phyloP scores from a whole-genome alignment of 352 stramenopile species.

The Globisporangium heterothallicum region DNA sequence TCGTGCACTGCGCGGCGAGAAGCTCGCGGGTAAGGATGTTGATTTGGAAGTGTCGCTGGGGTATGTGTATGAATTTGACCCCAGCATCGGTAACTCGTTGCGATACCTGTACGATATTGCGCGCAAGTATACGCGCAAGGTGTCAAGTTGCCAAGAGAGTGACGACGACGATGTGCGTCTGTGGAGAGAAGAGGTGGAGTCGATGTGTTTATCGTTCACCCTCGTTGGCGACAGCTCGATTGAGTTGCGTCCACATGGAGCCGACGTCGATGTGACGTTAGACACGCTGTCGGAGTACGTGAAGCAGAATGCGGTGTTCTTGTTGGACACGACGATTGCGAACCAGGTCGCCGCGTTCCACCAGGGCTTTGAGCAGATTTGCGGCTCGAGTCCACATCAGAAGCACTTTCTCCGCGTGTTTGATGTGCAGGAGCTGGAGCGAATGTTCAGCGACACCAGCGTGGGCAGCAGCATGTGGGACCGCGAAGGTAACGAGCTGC shows the following conservation, averaged over 20 bases:
- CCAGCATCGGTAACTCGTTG: slow-evolving; percentile 60
- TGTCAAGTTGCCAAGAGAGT: not conserved
- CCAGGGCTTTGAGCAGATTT: slow-evolving; percentile 65
- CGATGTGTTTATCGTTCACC: slow-evolving; percentile 72
- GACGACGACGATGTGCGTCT: slow-evolving; percentile 15
- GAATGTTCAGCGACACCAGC: slow-evolving; percentile 50
- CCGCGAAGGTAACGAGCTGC: slow-evolving; percentile 59
- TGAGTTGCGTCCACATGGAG: slow-evolving; percentile 40
- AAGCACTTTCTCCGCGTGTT: slow-evolving; percentile 49
- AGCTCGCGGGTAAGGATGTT: slow-evolving; percentile 36
- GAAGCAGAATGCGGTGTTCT: slow-evolving; percentile 33
- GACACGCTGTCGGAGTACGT: slow-evolving; percentile 55
- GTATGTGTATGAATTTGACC: slow-evolving; percentile 65
- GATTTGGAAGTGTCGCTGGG: slow-evolving; percentile 42
- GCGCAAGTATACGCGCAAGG: not conserved
- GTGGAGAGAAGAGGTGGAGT: slow-evolving; percentile 37
- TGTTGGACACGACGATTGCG: slow-evolving; percentile 61
- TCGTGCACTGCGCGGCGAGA: slow-evolving; percentile 47
- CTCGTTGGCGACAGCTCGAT: slow-evolving; percentile 63
- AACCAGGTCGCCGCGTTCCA: slow-evolving; percentile 62
- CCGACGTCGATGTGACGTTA: slow-evolving; percentile 37
- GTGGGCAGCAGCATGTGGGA: slow-evolving; percentile 52
- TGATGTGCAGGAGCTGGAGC: slow-evolving; percentile 56
- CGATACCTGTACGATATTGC: slow-evolving; percentile 41
- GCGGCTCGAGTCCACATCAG: slow-evolving; percentile 20